Evolutionary conservation across 352 stramenopile genomes (phyloP), one percentile per base, ranked within the genome.

Genomic region (Peronospora farinosa): DNA sequence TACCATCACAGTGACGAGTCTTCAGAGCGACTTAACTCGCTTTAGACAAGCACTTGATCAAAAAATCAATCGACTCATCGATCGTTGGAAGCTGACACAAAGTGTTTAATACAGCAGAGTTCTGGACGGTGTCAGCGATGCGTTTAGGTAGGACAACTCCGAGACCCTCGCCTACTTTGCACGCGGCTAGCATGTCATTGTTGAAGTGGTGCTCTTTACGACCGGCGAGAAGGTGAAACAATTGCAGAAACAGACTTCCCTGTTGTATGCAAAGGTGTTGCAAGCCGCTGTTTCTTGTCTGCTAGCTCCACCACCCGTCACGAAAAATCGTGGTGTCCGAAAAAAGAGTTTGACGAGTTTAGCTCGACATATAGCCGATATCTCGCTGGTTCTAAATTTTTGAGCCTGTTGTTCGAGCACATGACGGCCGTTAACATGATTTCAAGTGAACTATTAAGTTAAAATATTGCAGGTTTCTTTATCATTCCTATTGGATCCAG

Each of bases 11-110:
- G 8, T 31, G 8, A 5, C 27, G 8, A 31, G 27, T 31, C 27
- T 21, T 21, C 19, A 21, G 19, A 21, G 19, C 19, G 19, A 21
- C 19, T 21, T 21, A 21, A 21, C 21, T 40, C 5, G 55, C 40
- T 17, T 47, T 57, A 6, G 43, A 62, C 42, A 69, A 63, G n/a
- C 47, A 30, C 6, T 64, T 66, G 44, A 80, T 83, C 30, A 83
- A 68, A 36, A 83, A 83, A 33, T 83, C 72, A 10, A 83, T 65
- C 13, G 69, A 80, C 21, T 83, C 72, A 40, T 83, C 67, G 16
- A 80, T 55, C 17, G 66, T 72, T 30, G 72, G 72, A 13, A 83
- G 65, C 17, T 70, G 54, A 27, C 19, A 45, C 5, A 16, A 23
- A 27, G 21, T 37, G 13, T 6, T 31, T 17, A 30, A 43, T 2